These are phyloP conservation scores for Mycosphaerella arachidis DNA, from an alignment of 2,329 filamentous ascomycete genomes.

Conservation along the genomic window DNA sequence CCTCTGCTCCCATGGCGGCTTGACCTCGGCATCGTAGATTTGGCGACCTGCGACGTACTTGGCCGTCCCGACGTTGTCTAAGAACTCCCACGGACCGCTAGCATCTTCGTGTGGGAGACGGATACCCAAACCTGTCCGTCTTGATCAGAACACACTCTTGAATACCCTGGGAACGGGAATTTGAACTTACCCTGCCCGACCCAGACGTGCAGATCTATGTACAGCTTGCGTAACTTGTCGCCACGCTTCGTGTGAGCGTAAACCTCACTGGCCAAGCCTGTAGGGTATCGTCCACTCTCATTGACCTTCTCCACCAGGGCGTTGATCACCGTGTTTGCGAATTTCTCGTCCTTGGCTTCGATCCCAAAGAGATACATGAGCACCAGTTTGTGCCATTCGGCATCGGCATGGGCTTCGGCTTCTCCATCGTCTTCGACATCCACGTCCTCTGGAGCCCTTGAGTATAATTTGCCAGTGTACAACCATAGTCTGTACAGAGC, in stretches of 20 bases:
- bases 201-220: slow-evolving; percentile 26
- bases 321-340: slow-evolving; percentile 25
- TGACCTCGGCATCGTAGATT: slow-evolving; percentile 5
- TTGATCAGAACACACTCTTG: not conserved
- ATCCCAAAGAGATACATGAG: slow-evolving; percentile 26
- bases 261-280: slow-evolving; percentile 20
- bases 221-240: slow-evolving; percentile 18
- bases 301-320: slow-evolving; percentile 21
- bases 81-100: slow-evolving; percentile 15
- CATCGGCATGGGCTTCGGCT: slow-evolving; percentile 8
- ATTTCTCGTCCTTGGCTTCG: slow-evolving; percentile 22
- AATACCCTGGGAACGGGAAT: not conserved
- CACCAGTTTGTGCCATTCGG: slow-evolving; percentile 20
- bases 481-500: slow-evolving; percentile 23
- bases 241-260: slow-evolving; percentile 8
- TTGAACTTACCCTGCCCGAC: slow-evolving; percentile 12
- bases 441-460: slow-evolving; percentile 9
- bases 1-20: slow-evolving; percentile 14
- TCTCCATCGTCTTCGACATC: slow-evolving; percentile 10
- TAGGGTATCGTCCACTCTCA: slow-evolving; percentile 14
- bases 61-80: slow-evolving; percentile 4
- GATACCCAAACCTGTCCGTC: slow-evolving; percentile 8
- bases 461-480: slow-evolving; percentile 20
- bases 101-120: slow-evolving; percentile 15
- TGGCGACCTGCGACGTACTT: slow-evolving; percentile 4